Evolutionary conservation across 2,329 filamentous ascomycete genomes (phyloP).

Genomic region (Macrophomina pseudophaseolina): DNA sequence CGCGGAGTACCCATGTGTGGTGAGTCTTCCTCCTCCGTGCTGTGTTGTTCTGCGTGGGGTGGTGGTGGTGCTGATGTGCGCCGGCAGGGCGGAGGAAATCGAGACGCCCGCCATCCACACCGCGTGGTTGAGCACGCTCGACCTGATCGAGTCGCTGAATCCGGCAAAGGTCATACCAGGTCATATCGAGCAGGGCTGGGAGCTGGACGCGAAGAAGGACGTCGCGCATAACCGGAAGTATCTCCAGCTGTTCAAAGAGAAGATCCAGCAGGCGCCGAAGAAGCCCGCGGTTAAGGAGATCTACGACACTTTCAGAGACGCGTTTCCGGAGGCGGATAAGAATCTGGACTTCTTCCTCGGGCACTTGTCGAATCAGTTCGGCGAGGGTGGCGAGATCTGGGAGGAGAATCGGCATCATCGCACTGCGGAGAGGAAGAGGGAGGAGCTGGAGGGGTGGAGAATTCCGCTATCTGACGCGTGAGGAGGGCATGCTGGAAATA

Average conservation of each 20-base stretch:
- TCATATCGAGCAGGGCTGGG: conserved; percentile 37
- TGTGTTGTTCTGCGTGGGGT: too few species aligned
- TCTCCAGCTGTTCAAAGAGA: conserved; percentile 36
- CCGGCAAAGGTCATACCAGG: conserved; percentile 38
- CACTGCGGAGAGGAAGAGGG: conserved; percentile 12
- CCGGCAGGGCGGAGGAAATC: conserved; percentile 36
- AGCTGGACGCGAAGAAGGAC: conserved; percentile 35
- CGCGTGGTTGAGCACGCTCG: conserved; percentile 32
- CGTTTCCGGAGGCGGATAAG: conserved; percentile 37
- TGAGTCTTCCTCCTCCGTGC: not conserved
- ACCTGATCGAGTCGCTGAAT: conserved; percentile 36
- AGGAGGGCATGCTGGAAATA: conserved; percentile 29
- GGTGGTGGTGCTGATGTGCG: not conserved
- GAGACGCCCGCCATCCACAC: conserved; percentile 36
- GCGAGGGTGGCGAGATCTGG: conserved; percentile 38
- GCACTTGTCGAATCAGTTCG: conserved; percentile 41
- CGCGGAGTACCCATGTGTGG: conserved; percentile 41
- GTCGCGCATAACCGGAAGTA: conserved; percentile 39
- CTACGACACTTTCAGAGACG: conserved; percentile 37
- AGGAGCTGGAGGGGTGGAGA: conserved; percentile 28
- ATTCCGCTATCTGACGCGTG: conserved; percentile 30
- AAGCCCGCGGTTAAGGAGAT: conserved; percentile 38
- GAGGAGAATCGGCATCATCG: conserved; percentile 41
- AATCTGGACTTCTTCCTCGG: conserved; percentile 44
- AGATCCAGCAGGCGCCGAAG: conserved; percentile 35